Evolutionary conservation across 2,329 filamentous ascomycete species (phyloP).

Genomic region (Cladorrhinum sp.): DNA sequence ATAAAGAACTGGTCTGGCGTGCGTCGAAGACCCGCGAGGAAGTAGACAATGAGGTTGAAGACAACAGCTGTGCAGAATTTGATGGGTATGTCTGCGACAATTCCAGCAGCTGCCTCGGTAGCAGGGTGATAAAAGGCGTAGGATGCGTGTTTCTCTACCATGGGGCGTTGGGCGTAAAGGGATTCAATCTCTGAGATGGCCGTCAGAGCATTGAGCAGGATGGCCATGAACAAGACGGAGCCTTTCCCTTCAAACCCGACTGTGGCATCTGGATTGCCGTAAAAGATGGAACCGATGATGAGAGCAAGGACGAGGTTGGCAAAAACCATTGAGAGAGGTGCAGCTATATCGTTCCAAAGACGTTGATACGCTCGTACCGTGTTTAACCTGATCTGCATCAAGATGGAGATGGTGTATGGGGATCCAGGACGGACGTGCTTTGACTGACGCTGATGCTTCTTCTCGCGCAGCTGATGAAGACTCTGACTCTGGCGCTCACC

Average conservation of each 20-base stretch:
- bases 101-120: conserved; percentile 52
- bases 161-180: conserved; percentile 44
- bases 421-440: conserved; percentile 23
- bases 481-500: conserved; percentile 11
- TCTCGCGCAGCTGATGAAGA: conserved; percentile 17
- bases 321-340: conserved; percentile 47
- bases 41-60: conserved; percentile 60
- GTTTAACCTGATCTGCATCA: conserved; percentile 21
- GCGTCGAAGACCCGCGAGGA: conserved; percentile 51
- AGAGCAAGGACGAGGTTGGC: conserved; percentile 61
- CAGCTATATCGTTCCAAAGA: conserved; percentile 33
- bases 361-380: conserved; percentile 21
- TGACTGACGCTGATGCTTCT: conserved; percentile 20
- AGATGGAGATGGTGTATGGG: conserved; percentile 22
- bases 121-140: conserved; percentile 52
- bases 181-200: conserved; percentile 23
- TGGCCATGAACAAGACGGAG: conserved; percentile 34
- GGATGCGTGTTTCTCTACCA: conserved; percentile 48
- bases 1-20: conserved; percentile 70
- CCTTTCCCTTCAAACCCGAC: conserved; percentile 57
- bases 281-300: conserved; percentile 65
- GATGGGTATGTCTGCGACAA: conserved; percentile 55
- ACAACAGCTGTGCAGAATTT: conserved; percentile 49
- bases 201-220: conserved; percentile 41
- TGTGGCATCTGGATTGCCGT: conserved; percentile 50